phyloP scores from a whole-genome alignment of 345 rosid species.

The Jatropha curcas region DNA sequence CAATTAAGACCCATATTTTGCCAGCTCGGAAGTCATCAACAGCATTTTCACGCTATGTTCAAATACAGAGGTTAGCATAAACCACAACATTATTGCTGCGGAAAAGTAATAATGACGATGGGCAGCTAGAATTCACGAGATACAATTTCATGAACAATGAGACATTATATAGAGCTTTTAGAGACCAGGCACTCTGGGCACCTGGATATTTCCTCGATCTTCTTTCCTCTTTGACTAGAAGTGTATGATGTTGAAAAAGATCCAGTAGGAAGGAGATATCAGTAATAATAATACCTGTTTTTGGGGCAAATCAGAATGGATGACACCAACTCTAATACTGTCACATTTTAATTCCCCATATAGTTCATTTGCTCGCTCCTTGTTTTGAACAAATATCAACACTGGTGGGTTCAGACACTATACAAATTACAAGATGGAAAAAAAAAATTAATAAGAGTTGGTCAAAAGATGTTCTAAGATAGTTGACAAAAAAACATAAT shows the following conservation, averaged over 20 bases:
- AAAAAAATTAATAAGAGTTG: conserved; percentile 23
- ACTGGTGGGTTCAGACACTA: conserved; percentile 95
- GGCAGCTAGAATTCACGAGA: not conserved
- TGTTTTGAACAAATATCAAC: conserved; percentile 87
- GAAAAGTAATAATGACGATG: not conserved
- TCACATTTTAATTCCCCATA: conserved; percentile 75
- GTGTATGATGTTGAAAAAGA: not conserved
- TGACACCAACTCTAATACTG: conserved; percentile 69
- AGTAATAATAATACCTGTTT: conserved; percentile 54
- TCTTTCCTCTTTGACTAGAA: not conserved
- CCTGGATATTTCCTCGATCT: not conserved
- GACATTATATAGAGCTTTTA: too few species aligned
- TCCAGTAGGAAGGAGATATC: conserved; percentile 5
- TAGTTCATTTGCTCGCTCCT: conserved; percentile 85
- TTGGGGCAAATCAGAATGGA: conserved; percentile 78
- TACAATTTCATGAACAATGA: not conserved
- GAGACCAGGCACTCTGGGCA: not conserved
- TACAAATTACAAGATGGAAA: conserved; percentile 35
- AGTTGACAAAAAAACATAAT: not conserved
- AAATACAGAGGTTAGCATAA: conserved; percentile 10
- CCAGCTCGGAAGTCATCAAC: conserved; percentile 85
- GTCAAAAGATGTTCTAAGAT: conserved; percentile 26
- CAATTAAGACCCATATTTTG: conserved; percentile 88
- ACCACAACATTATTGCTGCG: not conserved
- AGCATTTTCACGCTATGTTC: conserved; percentile 71